phyloP scores from a whole-genome alignment of 2,329 filamentous ascomycete species.

The Blumeriella jaapii region DNA sequence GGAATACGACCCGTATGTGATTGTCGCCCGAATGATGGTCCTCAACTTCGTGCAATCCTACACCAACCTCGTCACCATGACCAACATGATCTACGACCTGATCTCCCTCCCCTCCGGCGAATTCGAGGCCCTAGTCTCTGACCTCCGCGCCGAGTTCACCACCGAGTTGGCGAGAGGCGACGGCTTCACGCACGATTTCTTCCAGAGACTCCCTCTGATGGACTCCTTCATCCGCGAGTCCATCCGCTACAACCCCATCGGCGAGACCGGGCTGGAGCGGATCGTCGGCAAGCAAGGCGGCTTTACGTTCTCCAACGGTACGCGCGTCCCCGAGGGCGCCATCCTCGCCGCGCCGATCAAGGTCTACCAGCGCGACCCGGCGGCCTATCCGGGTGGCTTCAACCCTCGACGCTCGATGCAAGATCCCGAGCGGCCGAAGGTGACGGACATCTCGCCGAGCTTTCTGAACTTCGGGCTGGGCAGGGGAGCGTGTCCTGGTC shows the following conservation, averaged over 20 bases:
- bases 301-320: slow-evolving; percentile 1
- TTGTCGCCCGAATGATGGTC: slow-evolving; percentile 1
- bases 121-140: background rate
- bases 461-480: slow-evolving; percentile 1
- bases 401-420: background rate
- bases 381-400: background rate
- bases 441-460: background rate
- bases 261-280: background rate
- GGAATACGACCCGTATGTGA: background rate
- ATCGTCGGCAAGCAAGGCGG: background rate
- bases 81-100: slow-evolving; percentile 1
- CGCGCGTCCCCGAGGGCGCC: slow-evolving; percentile 1
- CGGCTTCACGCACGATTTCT: slow-evolving; percentile 1
- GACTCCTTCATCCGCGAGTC: slow-evolving; percentile 1
- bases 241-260: slow-evolving; percentile 1
- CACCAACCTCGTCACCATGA: slow-evolving; percentile 1
- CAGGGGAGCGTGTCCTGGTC: background rate
- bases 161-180: background rate
- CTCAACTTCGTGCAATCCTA: slow-evolving; percentile 1
- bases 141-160: background rate
- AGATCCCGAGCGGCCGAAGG: background rate
- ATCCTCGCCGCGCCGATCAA: slow-evolving; percentile 1
- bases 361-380: background rate
- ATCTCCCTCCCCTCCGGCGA: background rate
- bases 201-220: slow-evolving; percentile 1